A percentile compares a stretch with the other conserved stretches of the same genome.
Conservation (phyloP, 768 basidiomycete species). For the Russula vinacea region DNA sequence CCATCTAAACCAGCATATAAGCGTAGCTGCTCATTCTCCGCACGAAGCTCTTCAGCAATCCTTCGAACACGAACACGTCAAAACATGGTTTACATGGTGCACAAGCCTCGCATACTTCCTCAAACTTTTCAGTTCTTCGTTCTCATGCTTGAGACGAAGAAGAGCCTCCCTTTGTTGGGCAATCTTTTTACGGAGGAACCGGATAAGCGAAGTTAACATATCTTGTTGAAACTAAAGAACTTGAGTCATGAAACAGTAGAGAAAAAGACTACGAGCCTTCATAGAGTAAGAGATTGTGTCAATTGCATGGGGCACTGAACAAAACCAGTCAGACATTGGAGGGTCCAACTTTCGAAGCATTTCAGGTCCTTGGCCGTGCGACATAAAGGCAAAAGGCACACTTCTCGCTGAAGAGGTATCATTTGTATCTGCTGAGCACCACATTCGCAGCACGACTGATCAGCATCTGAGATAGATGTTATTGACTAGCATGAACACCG, state of each 20-base stretch:
- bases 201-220: slow-evolving; percentile 63
- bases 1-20: slow-evolving; percentile 35
- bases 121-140: slow-evolving; percentile 45
- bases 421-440: slow-evolving; percentile 61
- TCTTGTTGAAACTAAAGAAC: slow-evolving; percentile 73
- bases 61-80: slow-evolving; percentile 37
- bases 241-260: not conserved
- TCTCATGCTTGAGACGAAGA: slow-evolving; percentile 52
- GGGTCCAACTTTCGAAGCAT: slow-evolving; percentile 56
- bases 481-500: slow-evolving; percentile 1
- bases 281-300: slow-evolving; percentile 64
- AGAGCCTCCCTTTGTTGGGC: slow-evolving; percentile 53
- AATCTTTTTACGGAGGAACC: slow-evolving; percentile 57
- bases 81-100: slow-evolving; percentile 7
- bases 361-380: not conserved
- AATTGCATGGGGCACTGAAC: slow-evolving; percentile 54
- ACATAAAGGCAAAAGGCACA: slow-evolving; percentile 35
- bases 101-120: slow-evolving; percentile 44
- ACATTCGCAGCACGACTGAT: slow-evolving; percentile 75
- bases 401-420: slow-evolving; percentile 70
- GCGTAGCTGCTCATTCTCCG: slow-evolving; percentile 52
- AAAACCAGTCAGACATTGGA: slow-evolving; percentile 84
- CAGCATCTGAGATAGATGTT: slow-evolving; percentile 48
- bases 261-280: slow-evolving; percentile 46
- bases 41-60: slow-evolving; percentile 46